Percentiles rank a stretch among this genome's conserved stretches.
These are phyloP conservation scores for Solanum hybrid DNA, from an alignment of 305 asterid genomes.

Conservation along the genomic window DNA sequence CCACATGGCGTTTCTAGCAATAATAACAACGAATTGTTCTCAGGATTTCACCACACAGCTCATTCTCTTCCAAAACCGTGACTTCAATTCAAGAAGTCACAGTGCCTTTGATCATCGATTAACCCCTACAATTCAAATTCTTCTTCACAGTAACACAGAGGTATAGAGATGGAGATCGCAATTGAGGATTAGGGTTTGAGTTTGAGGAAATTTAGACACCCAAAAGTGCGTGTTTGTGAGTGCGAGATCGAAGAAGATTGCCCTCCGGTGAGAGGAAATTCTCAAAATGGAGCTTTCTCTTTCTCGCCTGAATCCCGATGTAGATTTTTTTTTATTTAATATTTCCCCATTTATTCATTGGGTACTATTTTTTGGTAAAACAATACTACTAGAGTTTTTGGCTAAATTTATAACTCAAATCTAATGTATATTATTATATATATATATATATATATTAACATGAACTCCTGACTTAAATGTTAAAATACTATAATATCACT, in stretches of 20 bases:
- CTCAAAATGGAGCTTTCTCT: background rate
- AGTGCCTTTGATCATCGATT: background rate
- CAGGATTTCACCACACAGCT: background rate
- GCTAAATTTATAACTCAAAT: no score
- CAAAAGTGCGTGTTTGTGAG: background rate
- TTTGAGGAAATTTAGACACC: background rate
- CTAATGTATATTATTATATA: no score
- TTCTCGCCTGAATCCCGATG: background rate
- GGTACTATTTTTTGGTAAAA: background rate
- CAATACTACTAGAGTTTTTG: no score
- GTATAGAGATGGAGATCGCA: background rate
- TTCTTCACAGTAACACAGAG: background rate
- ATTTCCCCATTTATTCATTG: background rate
- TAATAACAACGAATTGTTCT: background rate
- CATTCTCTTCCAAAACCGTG: background rate
- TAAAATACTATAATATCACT: no score
- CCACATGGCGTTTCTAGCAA: slow-evolving; percentile 48
- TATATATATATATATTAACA: no score
- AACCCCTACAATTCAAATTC: background rate
- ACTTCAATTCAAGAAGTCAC: slow-evolving; percentile 4
- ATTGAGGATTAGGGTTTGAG: background rate
- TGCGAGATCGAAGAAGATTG: background rate
- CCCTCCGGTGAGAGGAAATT: background rate
- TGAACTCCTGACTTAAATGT: no score
- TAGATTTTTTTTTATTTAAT: background rate